These are phyloP conservation scores for Kodamaea derodonti DNA, from an alignment of 1,139 yeast genomes.

Conservation along the genomic window DNA sequence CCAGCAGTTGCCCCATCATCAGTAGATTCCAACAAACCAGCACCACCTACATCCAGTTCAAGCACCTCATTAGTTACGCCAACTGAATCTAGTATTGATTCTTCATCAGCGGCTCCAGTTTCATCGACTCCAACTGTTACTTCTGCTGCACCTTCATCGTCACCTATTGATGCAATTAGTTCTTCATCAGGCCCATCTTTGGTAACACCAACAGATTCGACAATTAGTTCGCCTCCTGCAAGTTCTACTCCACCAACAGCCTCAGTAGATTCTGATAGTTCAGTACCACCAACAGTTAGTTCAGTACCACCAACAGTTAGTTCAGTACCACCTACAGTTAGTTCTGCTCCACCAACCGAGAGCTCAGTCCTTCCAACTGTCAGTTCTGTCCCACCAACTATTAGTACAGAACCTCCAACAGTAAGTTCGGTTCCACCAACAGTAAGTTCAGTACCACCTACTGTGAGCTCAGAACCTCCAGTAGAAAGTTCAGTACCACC, in stretches of 20 bases:
- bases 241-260: background rate
- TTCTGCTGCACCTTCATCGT: conserved; percentile 1
- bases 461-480: background rate
- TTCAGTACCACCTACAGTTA: background rate
- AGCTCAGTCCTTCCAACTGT: background rate
- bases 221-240: background rate
- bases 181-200: conserved; percentile 1
- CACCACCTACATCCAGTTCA: background rate
- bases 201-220: conserved; percentile 3
- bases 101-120: conserved; percentile 5
- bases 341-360: background rate
- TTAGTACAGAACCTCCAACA: background rate
- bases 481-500: background rate
- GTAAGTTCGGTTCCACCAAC: background rate
- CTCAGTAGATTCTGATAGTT: background rate
- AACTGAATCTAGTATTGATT: conserved; percentile 1
- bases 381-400: background rate
- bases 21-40: background rate
- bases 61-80: background rate
- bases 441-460: background rate
- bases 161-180: background rate
- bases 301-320: background rate
- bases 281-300: background rate
- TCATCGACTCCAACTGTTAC: conserved; percentile 7
- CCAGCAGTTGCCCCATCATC: background rate